A percentile compares a stretch with the other conserved stretches of the same genome.
phyloP scores from a whole-genome alignment of 2,329 filamentous ascomycete species.

The Clarireedia sp. region DNA sequence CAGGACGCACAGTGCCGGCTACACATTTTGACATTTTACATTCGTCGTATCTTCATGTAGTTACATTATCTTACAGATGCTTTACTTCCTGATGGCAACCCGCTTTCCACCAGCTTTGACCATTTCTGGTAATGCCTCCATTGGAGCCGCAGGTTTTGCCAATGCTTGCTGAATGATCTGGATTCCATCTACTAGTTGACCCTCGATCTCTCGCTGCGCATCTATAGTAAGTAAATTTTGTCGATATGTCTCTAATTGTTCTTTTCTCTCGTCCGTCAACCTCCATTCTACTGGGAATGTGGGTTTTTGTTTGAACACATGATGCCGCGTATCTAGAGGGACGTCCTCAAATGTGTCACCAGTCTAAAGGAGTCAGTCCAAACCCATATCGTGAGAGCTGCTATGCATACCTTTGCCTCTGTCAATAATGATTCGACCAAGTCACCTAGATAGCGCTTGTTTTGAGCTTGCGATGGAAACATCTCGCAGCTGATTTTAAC shows the following conservation, averaged over 20 bases:
- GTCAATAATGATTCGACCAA: slow-evolving; percentile 64
- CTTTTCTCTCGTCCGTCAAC: slow-evolving; percentile 61
- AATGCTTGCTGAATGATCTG: slow-evolving; percentile 38
- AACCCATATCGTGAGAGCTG: background rate
- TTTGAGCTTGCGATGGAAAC: slow-evolving; percentile 83
- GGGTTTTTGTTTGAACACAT: slow-evolving; percentile 58
- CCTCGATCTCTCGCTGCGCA: slow-evolving; percentile 42
- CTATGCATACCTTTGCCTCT: slow-evolving; percentile 55
- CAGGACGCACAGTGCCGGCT: background rate
- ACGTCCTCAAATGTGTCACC: slow-evolving; percentile 81
- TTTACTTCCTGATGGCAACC: slow-evolving; percentile 21
- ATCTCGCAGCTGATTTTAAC: slow-evolving; percentile 88
- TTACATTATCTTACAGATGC: slow-evolving; percentile 19
- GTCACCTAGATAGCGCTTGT: slow-evolving; percentile 89
- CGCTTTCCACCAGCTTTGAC: slow-evolving; percentile 15
- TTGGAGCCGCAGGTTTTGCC: slow-evolving; percentile 13
- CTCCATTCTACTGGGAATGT: slow-evolving; percentile 79
- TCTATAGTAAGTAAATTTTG: slow-evolving; percentile 46
- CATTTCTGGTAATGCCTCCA: slow-evolving; percentile 24
- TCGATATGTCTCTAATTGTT: slow-evolving; percentile 56
- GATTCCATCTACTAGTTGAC: slow-evolving; percentile 51
- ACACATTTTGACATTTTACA: background rate
- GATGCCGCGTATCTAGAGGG: slow-evolving; percentile 81
- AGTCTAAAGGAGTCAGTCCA: slow-evolving; percentile 41
- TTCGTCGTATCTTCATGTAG: slow-evolving; percentile 1